Base-by-base conservation (phyloP, 495 filamentous ascomycete species). In the Cladorrhinum samala region DNA sequence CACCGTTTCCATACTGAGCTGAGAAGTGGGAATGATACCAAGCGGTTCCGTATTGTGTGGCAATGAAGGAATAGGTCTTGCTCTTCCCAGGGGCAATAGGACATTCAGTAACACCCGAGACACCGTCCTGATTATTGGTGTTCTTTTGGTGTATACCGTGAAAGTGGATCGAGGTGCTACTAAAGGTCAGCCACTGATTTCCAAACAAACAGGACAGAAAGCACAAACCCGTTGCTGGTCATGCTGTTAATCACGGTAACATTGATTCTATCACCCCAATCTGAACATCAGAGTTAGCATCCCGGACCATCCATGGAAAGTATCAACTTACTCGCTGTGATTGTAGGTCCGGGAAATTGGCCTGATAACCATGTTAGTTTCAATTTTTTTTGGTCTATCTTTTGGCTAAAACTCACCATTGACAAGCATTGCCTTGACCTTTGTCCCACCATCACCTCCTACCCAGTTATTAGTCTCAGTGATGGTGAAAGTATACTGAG, bases 251-350 rank as follows among this genome's bases (percentile, higher is more conserved):
- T 69, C 2, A 85, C 76, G 24, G 64, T 76, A 23, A 85, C 66
- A 24, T 76, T 62, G 48, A 86, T 69, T 48, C 65, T 78, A 50
- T 85, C 82, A 13, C 81, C 81, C 76, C 80, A 82, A 52, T 85
- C 72, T 64, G 2, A 1, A 20, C 0, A 16, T 2, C n/a, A 45
- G 11, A 4, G 72, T 73, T 54, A 16, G 13, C 1, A 21, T 38
- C 18, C 13, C 8, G 2, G 9, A 13, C 7, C 17, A 38, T 17
- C 2, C 16, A n/a, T 23, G 1, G 1, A 13, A 2, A 19, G 39
- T 1, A 1, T 6, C 5, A 1, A 58, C 58, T 41, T 52, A 64
- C 64, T 56, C 42, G 57, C 64, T 36, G 74, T 75, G 47, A 87
- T 70, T 1, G 73, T 79, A 3, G 83, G 83, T 0, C 80, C 64